Percentiles rank a stretch among this genome's conserved stretches.
These are phyloP conservation scores for Cladosporium sp. DNA, from an alignment of 2,329 filamentous ascomycete species.

Conservation along the genomic window DNA sequence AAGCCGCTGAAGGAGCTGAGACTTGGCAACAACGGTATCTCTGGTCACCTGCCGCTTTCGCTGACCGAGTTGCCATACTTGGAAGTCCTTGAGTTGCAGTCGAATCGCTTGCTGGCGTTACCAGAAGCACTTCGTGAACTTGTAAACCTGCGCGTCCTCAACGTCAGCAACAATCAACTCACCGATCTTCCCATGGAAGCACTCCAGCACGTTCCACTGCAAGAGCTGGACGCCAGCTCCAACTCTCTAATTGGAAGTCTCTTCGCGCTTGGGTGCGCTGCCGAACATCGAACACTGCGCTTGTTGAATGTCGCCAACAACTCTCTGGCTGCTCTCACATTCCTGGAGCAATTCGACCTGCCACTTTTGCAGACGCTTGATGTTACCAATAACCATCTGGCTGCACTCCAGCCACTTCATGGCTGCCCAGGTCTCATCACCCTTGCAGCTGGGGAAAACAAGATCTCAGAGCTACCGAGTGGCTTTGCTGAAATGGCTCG, in stretches of 20 bases:
- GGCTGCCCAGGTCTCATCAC: conserved; percentile 69
- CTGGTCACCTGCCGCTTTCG: conserved; percentile 60
- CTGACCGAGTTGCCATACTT: conserved; percentile 63
- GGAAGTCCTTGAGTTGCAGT: conserved; percentile 75
- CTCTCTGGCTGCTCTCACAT: conserved; percentile 54
- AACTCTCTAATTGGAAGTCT: conserved; percentile 73
- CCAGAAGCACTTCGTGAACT: conserved; percentile 65
- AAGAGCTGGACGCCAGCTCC: conserved; percentile 68
- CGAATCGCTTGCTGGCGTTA: conserved; percentile 70
- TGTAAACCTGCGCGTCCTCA: conserved; percentile 65
- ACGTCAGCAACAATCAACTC: conserved; percentile 75
- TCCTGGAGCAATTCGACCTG: conserved; percentile 51
- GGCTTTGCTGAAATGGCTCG: conserved; percentile 65
- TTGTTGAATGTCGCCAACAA: conserved; percentile 75
- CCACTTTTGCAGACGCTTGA: conserved; percentile 70
- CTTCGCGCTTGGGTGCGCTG: conserved; percentile 50
- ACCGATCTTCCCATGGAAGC: conserved; percentile 64
- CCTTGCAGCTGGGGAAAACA: conserved; percentile 76
- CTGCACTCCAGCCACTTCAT: conserved; percentile 66
- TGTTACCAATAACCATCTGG: conserved; percentile 76
- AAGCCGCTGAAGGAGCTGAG: conserved; percentile 70
- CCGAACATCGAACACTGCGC: conserved; percentile 61
- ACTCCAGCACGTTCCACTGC: conserved; percentile 63
- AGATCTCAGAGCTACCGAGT: conserved; percentile 66
- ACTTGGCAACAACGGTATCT: conserved; percentile 70